Evolutionary conservation across 2,329 filamentous ascomycete species (phyloP).

Genomic region (Ophiostoma populinum): DNA sequence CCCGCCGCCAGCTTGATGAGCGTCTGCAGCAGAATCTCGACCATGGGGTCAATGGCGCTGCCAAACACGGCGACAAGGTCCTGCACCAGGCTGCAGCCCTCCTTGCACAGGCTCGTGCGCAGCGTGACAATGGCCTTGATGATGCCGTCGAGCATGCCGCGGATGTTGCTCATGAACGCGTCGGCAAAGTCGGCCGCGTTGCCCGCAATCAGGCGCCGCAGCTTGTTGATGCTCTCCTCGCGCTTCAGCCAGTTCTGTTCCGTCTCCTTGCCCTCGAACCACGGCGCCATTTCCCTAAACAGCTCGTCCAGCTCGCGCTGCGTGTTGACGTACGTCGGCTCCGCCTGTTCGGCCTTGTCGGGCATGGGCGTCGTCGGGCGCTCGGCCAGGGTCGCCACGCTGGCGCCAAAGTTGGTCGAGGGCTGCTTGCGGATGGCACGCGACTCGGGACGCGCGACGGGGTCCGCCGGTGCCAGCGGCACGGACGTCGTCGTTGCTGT

Average conservation of each 20-base stretch:
- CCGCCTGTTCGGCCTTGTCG: constrained; percentile 50
- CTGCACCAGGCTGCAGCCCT: constrained; percentile 69
- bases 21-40: constrained; percentile 75
- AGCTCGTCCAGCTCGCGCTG: constrained; percentile 76
- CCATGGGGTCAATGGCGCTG: constrained; percentile 67
- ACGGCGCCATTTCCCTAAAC: constrained; percentile 61
- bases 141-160: constrained; percentile 67
- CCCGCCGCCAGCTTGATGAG: constrained; percentile 78
- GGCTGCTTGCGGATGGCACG: constrained; percentile 13
- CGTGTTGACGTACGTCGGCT: constrained; percentile 71
- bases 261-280: constrained; percentile 76
- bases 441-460: constrained; percentile 22
- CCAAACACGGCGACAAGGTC: constrained; percentile 66
- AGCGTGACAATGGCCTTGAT: constrained; percentile 72
- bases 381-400: constrained; percentile 32
- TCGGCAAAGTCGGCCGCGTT: constrained; percentile 66
- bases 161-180: constrained; percentile 52
- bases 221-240: constrained; percentile 61
- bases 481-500: not conserved
- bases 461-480: constrained; percentile 8
- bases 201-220: constrained; percentile 65
- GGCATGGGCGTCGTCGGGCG: constrained; percentile 43
- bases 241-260: constrained; percentile 83
- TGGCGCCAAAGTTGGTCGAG: constrained; percentile 26
- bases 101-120: constrained; percentile 76